Evolutionary conservation across 139 green algal genomes (phyloP), one percentile per base, ranked within the genome.

Genomic region (Auxenochlorella protothecoides): DNA sequence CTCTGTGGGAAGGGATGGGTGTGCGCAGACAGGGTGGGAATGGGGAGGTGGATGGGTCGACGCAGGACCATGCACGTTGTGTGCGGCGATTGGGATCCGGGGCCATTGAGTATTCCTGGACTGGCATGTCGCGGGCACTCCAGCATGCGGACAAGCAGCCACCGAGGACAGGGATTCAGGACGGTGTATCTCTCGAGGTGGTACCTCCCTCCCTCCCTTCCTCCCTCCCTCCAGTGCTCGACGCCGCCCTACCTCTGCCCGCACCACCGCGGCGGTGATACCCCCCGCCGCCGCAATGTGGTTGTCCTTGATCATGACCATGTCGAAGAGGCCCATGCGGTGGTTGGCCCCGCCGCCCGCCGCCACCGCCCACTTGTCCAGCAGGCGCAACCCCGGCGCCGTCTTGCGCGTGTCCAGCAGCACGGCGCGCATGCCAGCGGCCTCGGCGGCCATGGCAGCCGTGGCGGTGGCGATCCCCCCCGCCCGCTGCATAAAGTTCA

Each of bases 241-340:
- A n/a, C 5, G 9, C n/a, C 11, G 44, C 72, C n/a, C 54, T 71
- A 80, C 78, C 74, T 89, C 80, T 6, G 83, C 82, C 2, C 72
- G 73, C 55, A 72, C 10, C 5, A 92, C 79, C 3, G 92, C 92
- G 8, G 77, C 65, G 2, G 59, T 55, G 64, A 98, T 89, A 59
- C 95, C 94, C 5, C 95, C 94, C 13, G 94, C 92, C 56, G 93
- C 94, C 16, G 92, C 89, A 54, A 98, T 91, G 85, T 99, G 95
- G 83, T 99, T 99, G 89, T 99, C 95, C 76, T 99, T 99, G 80
- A 99, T 97, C 91, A 99, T 97, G 75, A 98, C 86, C 94, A 98
- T 98, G 87, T 98, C 94, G 74, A 88, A 98, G 71, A 95, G 71
- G 16, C 90, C 90, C 69, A 94, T 89, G 9, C 90, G 72, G 77